Conservation (phyloP, 306 rosid species). For the Pterocarpus macrocarpus region DNA sequence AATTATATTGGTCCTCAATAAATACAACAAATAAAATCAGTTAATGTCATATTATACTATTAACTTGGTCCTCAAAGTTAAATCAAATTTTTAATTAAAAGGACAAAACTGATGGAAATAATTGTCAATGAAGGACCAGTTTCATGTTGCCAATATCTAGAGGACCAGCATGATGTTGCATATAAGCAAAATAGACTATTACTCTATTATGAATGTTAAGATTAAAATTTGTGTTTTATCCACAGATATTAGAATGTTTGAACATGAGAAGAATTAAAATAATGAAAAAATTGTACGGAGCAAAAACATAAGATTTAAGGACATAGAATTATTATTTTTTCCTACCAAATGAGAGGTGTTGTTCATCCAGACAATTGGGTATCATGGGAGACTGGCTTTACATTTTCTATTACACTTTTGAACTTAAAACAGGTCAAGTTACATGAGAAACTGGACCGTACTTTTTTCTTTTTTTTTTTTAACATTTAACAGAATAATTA, state of each 20-base stretch:
- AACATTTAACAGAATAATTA: neutral
- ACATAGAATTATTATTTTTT: constrained; percentile 10
- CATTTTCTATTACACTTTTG: constrained; percentile 10
- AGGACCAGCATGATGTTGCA: constrained; percentile 7
- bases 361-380: constrained; percentile 12
- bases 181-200: neutral
- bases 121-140: constrained; percentile 20
- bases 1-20: constrained; percentile 3
- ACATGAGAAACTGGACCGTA: neutral
- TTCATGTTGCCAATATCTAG: neutral
- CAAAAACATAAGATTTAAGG: constrained; percentile 12
- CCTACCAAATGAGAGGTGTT: constrained; percentile 23
- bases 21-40: neutral
- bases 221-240: constrained; percentile 1
- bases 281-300: constrained; percentile 4
- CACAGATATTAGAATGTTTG: neutral
- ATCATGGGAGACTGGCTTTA: constrained; percentile 19
- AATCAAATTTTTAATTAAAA: neutral
- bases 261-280: neutral
- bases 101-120: neutral
- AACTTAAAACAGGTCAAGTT: neutral
- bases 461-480: no score
- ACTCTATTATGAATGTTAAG: neutral
- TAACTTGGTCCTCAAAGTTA: neutral
- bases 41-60: neutral